phyloP scores from a whole-genome alignment of 257 asterid genomes.

The Catharanthus roseus region DNA sequence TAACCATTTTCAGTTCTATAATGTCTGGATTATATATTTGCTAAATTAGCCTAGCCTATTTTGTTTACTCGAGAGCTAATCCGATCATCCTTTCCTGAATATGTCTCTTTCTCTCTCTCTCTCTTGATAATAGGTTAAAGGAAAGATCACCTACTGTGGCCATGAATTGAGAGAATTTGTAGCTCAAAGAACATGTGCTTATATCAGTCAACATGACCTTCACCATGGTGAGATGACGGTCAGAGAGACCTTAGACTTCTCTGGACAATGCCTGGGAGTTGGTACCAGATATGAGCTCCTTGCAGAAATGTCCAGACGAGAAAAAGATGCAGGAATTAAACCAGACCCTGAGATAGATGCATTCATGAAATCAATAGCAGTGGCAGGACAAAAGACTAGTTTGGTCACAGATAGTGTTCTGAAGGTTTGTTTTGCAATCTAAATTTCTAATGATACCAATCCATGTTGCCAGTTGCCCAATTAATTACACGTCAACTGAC shows the following conservation, averaged over 20 bases:
- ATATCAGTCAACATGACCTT: conserved; percentile 56
- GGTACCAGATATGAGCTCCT: conserved; percentile 48
- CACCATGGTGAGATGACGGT: conserved; percentile 72
- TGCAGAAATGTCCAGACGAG: conserved; percentile 51
- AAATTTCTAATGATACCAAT: background rate
- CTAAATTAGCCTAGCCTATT: background rate
- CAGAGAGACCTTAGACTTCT: conserved; percentile 42
- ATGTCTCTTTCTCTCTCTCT: no score
- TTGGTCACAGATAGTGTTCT: conserved; percentile 55
- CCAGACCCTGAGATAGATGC: conserved; percentile 61
- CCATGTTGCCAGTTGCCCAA: background rate
- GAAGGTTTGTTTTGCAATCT: conserved; percentile 35
- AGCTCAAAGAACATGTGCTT: conserved; percentile 56
- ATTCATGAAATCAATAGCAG: conserved; percentile 56
- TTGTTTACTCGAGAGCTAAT: background rate
- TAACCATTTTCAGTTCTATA: background rate
- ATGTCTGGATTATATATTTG: background rate
- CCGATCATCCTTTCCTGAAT: background rate
- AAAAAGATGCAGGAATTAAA: conserved; percentile 45
- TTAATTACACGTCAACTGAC: background rate
- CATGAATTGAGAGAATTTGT: conserved; percentile 45
- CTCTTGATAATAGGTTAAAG: conserved; percentile 26
- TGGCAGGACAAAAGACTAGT: conserved; percentile 57
- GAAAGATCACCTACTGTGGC: conserved; percentile 50
- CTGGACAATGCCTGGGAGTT: conserved; percentile 54